Percentiles rank a stretch among this genome's conserved stretches.
Evolutionary conservation across 1,139 yeast species (phyloP).

Genomic region (Kurtzmaniella natalensis): DNA sequence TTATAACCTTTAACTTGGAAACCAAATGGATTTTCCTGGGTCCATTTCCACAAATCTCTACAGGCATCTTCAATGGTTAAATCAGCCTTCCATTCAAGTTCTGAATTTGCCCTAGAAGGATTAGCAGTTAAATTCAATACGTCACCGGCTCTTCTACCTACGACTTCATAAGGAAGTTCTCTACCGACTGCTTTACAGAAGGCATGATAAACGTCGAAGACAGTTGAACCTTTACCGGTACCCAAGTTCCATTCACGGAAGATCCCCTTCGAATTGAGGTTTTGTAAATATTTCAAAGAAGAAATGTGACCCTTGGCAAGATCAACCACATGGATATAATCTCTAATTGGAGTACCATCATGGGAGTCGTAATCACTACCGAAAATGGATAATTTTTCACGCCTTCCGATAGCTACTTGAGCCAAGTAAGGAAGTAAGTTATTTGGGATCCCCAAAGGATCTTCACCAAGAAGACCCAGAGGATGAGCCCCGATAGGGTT

Average conservation of each 20-base stretch:
- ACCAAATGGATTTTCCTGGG: slow-evolving; percentile 65
- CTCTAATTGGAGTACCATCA: slow-evolving; percentile 82
- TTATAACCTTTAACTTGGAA: slow-evolving; percentile 38
- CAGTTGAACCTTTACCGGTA: slow-evolving; percentile 76
- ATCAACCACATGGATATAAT: slow-evolving; percentile 79
- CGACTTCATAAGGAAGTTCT: slow-evolving; percentile 60
- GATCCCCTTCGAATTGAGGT: slow-evolving; percentile 26
- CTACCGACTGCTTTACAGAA: slow-evolving; percentile 68
- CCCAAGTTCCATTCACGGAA: slow-evolving; percentile 83
- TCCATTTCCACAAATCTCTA: slow-evolving; percentile 76
- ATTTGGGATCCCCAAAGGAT: slow-evolving; percentile 74
- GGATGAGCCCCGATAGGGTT: slow-evolving; percentile 88
- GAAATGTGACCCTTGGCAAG: slow-evolving; percentile 79
- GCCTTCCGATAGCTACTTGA: slow-evolving; percentile 72
- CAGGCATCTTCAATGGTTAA: slow-evolving; percentile 62
- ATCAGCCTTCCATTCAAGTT: slow-evolving; percentile 63
- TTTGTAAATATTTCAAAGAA: slow-evolving; percentile 57
- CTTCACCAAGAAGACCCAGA: slow-evolving; percentile 75
- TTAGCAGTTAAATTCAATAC: slow-evolving; percentile 73
- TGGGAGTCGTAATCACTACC: slow-evolving; percentile 66
- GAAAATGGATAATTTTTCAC: slow-evolving; percentile 59
- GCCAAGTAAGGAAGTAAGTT: slow-evolving; percentile 73
- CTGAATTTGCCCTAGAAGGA: slow-evolving; percentile 61
- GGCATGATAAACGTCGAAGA: slow-evolving; percentile 64
- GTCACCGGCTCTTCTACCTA: slow-evolving; percentile 72